These are phyloP conservation scores for Tremella mesenterica DNA, from an alignment of 768 basidiomycete genomes.

Conservation along the genomic window DNA sequence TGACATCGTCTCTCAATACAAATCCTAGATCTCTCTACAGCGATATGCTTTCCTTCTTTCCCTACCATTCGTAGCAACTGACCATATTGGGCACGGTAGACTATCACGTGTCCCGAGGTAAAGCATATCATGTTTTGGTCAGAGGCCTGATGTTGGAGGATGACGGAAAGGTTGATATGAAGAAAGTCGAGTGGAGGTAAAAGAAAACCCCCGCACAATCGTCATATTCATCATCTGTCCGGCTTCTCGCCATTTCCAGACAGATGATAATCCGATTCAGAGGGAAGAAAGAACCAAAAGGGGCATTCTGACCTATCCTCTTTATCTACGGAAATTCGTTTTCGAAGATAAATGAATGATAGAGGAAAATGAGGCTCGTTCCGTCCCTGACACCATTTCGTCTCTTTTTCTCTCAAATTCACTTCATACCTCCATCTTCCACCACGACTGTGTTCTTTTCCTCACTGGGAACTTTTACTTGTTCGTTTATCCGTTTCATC, in stretches of 20 bases:
- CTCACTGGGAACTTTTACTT: not conserved
- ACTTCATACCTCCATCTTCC: not conserved
- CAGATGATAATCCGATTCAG: not conserved
- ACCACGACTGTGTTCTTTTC: not conserved
- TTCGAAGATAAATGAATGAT: not conserved
- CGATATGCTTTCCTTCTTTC: too few relatives aligned
- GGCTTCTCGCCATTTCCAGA: constrained; percentile 6
- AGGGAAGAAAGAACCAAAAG: constrained; percentile 18
- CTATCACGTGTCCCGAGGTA: too few relatives aligned
- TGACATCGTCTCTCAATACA: too few relatives aligned
- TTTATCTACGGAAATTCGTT: not conserved
- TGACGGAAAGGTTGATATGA: too few relatives aligned
- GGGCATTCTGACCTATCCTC: constrained; percentile 38
- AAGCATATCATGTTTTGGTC: too few relatives aligned
- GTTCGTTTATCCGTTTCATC: not conserved
- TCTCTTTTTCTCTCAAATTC: too few relatives aligned
- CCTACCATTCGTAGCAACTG: too few relatives aligned
- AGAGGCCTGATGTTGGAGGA: too few relatives aligned
- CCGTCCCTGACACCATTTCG: constrained; percentile 35
- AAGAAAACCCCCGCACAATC: not conserved
- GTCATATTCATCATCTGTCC: not conserved
- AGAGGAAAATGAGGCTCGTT: constrained; percentile 28
- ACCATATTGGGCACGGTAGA: too few relatives aligned
- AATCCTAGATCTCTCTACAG: too few relatives aligned
- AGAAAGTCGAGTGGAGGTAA: too few relatives aligned